Base-by-base conservation (phyloP, 2,329 filamentous ascomycete species). In the Lasiodiplodia theobromae region DNA sequence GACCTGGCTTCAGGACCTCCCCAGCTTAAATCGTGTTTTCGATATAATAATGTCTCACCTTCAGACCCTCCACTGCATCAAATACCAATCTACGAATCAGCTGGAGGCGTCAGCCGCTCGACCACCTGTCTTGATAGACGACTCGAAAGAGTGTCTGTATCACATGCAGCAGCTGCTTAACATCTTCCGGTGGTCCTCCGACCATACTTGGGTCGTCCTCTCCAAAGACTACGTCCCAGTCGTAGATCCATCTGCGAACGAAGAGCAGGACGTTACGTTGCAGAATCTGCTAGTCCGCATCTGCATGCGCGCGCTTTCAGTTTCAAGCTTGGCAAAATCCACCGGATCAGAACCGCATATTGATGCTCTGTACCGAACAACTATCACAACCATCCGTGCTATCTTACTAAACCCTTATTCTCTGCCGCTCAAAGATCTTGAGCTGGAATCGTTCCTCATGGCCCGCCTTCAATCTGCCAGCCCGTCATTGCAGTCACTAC, bases 71-170 rank as follows among this genome's bases (percentile, higher is more conserved):
- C 71, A 74, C 8, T 79, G 74, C 69, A 60, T 79, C 6, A 69
- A 67, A 14, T 54, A 64, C 1, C 73, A 69, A 23, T 31, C 40
- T 18, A 25, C 60, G 12, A 58, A 68, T 16, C 28, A 18, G 12
- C 38, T 65, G 14, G 70, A 75, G 3, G 73, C 62, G 23, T 67
- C 77, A 23, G 40, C 65, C 12, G 74, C 47, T 68, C 68, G 11
- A 51, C 68, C 40, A 8, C 67, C 44, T 23, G 67, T 37, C 58
- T 49, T 31, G 18, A 67, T 62, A 53, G 89, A 93, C 71, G 92
- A 96, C 72, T 84, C 94, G 8, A 91, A 92, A 70, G 86, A 94
- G 68, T 93, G 90, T 70, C 82, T 92, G 2, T 96, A 97, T 77
- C 91, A 95, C 74, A 81, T 97, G 23, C 88, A 88, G 64, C 91